Evolutionary conservation across 345 rosid genomes (phyloP).

Genomic region (Bretschneidera sinensis): DNA sequence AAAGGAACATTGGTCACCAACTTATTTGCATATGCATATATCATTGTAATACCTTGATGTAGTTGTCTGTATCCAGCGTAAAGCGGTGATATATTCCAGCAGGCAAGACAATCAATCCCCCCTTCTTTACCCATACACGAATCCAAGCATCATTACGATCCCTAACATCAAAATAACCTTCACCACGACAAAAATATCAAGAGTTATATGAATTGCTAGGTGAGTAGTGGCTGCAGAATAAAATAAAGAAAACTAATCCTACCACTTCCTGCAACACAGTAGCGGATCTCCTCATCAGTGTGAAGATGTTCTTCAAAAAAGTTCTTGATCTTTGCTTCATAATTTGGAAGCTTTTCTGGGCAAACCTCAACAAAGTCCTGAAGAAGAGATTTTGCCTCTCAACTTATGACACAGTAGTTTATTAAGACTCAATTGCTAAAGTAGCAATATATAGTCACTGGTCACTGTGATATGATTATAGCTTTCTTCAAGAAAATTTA

Average conservation of each 20-base stretch:
- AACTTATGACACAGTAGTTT: background rate
- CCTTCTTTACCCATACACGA: slow-evolving; percentile 84
- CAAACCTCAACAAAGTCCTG: slow-evolving; percentile 88
- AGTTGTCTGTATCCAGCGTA: slow-evolving; percentile 66
- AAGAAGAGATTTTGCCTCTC: slow-evolving; percentile 1
- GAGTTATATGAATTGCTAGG: background rate
- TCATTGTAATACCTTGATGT: slow-evolving; percentile 51
- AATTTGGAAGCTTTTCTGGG: slow-evolving; percentile 83
- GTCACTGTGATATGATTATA: too few relatives aligned
- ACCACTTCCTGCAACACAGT: slow-evolving; percentile 94
- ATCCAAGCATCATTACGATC: slow-evolving; percentile 69
- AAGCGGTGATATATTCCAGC: slow-evolving; percentile 89
- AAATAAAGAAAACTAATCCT: slow-evolving; percentile 11
- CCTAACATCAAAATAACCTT: slow-evolving; percentile 90
- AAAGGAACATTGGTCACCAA: too few relatives aligned
- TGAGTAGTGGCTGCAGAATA: background rate
- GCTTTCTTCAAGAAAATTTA: too few relatives aligned
- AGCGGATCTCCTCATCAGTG: slow-evolving; percentile 96
- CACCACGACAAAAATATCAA: slow-evolving; percentile 9
- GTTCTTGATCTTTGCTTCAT: slow-evolving; percentile 77
- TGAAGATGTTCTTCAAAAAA: slow-evolving; percentile 94
- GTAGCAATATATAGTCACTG: background rate
- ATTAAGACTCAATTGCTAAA: background rate
- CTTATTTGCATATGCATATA: too few relatives aligned
- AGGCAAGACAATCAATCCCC: slow-evolving; percentile 82